These are phyloP conservation scores for Pseudocercospora pini-densiflorae DNA, from an alignment of 2,329 filamentous ascomycete species.

Conservation along the genomic window DNA sequence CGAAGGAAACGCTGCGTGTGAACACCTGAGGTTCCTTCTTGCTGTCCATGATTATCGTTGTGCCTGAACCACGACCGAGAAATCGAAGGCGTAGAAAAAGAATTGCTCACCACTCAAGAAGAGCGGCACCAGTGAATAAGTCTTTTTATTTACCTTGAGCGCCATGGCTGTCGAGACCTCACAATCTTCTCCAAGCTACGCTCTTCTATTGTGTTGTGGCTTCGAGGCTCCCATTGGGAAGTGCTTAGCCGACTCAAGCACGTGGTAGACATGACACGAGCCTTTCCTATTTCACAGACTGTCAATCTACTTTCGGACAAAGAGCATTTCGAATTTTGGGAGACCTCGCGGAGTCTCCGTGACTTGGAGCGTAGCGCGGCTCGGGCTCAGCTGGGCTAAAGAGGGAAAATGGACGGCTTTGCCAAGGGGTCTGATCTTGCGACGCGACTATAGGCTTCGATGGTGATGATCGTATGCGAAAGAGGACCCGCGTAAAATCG, in stretches of 20 bases:
- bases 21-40: constrained; percentile 12
- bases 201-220: not conserved
- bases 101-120: not conserved
- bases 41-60: constrained; percentile 4
- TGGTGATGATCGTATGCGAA: too few species aligned
- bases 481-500: too few species aligned
- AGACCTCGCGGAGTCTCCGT: constrained; percentile 1
- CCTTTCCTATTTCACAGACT: not conserved
- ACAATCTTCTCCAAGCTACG: too few species aligned
- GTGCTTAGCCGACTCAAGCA: not conserved
- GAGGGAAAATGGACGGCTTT: not conserved
- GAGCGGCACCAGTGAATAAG: not conserved
- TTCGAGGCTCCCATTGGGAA: not conserved
- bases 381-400: not conserved
- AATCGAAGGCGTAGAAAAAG: not conserved
- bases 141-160: constrained; percentile 4
- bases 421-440: not conserved
- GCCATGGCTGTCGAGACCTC: too few species aligned
- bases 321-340: not conserved
- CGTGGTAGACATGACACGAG: not conserved
- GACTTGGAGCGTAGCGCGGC: not conserved
- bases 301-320: not conserved
- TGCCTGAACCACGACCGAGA: not conserved
- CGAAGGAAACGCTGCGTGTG: not conserved
- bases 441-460: too few species aligned